Evolutionary conservation across 2,329 filamentous ascomycete genomes (phyloP).

Genomic region (Talaromyces marneffei): DNA sequence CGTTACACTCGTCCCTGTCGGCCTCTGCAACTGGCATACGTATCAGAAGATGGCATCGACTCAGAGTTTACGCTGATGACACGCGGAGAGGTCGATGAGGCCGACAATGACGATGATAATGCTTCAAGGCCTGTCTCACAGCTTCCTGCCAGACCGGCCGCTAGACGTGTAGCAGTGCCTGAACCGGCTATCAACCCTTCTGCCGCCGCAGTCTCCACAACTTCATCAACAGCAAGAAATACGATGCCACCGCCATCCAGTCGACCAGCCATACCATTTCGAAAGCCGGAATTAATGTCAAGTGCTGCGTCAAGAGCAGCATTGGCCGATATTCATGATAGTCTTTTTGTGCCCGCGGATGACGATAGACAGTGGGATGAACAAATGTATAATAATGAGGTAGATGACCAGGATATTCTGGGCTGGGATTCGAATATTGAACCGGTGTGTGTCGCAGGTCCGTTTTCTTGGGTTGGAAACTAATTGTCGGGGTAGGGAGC

Average conservation of each 20-base stretch:
- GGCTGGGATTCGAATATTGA: conserved; percentile 57
- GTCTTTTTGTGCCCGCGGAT: conserved; percentile 57
- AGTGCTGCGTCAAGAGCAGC: conserved; percentile 25
- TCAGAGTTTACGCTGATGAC: conserved; percentile 49
- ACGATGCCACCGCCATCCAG: conserved; percentile 22
- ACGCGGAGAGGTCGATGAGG: conserved; percentile 48
- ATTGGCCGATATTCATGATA: conserved; percentile 50
- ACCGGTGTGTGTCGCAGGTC: conserved; percentile 29
- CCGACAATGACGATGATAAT: conserved; percentile 23
- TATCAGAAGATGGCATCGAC: conserved; percentile 56
- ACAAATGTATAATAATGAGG: conserved; percentile 38
- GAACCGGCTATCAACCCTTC: conserved; percentile 6
- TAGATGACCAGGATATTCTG: conserved; percentile 53
- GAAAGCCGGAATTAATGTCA: conserved; percentile 19
- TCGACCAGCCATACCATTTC: conserved; percentile 24
- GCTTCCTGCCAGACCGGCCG: conserved; percentile 37
- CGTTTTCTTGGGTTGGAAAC: conserved; percentile 3
- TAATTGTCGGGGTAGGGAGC: conserved; percentile 7
- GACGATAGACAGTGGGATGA: conserved; percentile 59
- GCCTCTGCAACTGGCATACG: conserved; percentile 57
- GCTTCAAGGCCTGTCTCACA: conserved; percentile 35
- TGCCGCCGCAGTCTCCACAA: conserved; percentile 20
- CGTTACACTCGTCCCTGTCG: conserved; percentile 55
- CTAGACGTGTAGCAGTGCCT: conserved; percentile 21
- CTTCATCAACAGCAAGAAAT: conserved; percentile 19